Base-by-base conservation (phyloP, 2,329 filamentous ascomycete genomes). In the Basipetospora chlamydospora region DNA sequence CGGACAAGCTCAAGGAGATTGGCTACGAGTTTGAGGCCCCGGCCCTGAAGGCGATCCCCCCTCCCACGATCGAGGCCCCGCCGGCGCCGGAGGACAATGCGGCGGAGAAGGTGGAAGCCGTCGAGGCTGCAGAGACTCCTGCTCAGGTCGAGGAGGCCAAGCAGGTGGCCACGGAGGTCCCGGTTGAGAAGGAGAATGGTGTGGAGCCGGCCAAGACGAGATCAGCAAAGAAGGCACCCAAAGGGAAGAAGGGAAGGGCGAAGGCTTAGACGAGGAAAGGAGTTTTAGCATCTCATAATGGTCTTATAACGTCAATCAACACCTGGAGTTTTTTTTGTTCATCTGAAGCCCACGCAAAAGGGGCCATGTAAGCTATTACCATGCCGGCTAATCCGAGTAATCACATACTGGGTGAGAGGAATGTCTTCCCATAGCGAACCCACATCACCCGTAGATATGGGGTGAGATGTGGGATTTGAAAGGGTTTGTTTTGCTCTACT, bases 21-120 rank as follows among this genome's bases (percentile, higher is more conserved):
- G 88, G 81, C 8, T 96, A 98, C 57, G 77, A 90, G 42, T 87
- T 85, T 50, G 72, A 83, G 35, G 70, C 73, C 16, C 84, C 85
- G 1, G 61, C 67, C 45, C 59, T 94, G 46, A 92, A 83, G 64
- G 53, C 52, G 7, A 53, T 60, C 2, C 58, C 64, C 10, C 49
- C 59, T 17, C 60, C 63, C n/a, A 52, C 13, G 44, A 53, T 55
- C 37, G 53, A 58, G 36, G 44, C 46, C 22, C 49, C 49, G 16
- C 55, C 62, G 46, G 50, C 57, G 17, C 55, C 63, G 18, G 59
- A 63, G 46, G 54, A 43, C 16, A 52, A 54, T 44, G 46, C 48
- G 38, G 44, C 42, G 22, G 50, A 53, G 41, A 46, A 50, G 18
- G 50, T 46, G 33, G 39, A 56, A 40, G 47, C 51, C 20, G 47